A percentile compares a stretch with the other conserved stretches of the same genome.
phyloP scores from a whole-genome alignment of 78 protist species.

The Dictyostelium firmibasis region DNA sequence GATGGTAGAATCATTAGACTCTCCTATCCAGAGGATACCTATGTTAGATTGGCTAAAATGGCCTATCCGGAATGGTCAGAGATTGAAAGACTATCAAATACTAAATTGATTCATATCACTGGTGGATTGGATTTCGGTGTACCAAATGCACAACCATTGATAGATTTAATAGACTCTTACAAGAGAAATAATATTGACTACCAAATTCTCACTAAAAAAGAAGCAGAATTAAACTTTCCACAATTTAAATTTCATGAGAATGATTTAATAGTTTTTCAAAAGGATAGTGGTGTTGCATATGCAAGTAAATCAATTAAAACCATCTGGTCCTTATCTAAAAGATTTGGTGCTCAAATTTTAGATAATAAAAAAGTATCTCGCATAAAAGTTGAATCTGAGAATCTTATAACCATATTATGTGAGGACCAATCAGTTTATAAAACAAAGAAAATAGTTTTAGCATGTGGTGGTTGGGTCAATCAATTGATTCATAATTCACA shows the following conservation, averaged over 20 bases:
- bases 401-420: conserved; percentile 21
- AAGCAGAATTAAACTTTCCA: conserved; percentile 50
- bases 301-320: conserved; percentile 57
- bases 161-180: not conserved
- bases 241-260: conserved; percentile 26
- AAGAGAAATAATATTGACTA: not conserved
- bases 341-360: conserved; percentile 38
- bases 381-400: conserved; percentile 15
- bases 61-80: conserved; percentile 42
- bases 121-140: conserved; percentile 71
- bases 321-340: conserved; percentile 9
- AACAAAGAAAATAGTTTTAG: conserved; percentile 48
- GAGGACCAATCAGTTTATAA: conserved; percentile 20
- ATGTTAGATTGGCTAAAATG: conserved; percentile 23
- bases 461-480: conserved; percentile 70
- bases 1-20: conserved; percentile 69
- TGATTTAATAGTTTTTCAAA: conserved; percentile 32
- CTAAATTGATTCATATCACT: conserved; percentile 38
- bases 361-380: conserved; percentile 17
- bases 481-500: conserved; percentile 34
- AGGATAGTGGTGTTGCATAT: conserved; percentile 56
- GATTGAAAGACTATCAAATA: conserved; percentile 36
- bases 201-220: not conserved
- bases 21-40: conserved; percentile 59
- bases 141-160: not conserved